Percentiles rank a stretch among this genome's conserved stretches.
Conservation (phyloP, 768 basidiomycete species). For the Tricholoma terreum region DNA sequence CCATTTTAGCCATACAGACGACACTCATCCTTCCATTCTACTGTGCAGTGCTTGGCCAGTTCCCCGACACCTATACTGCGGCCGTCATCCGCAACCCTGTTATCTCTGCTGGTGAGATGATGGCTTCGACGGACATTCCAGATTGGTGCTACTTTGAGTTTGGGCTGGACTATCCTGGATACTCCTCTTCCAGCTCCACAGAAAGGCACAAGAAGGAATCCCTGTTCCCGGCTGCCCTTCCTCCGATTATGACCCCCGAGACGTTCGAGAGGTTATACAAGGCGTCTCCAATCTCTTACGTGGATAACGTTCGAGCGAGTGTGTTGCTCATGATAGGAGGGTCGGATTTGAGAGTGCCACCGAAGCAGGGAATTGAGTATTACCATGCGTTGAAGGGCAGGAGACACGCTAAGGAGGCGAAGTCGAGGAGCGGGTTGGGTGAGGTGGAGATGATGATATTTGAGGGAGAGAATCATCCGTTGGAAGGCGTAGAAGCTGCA, state of each 20-base stretch:
- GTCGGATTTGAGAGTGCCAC: constrained; percentile 59
- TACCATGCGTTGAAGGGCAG: constrained; percentile 63
- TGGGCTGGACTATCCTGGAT: constrained; percentile 40
- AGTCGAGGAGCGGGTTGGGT: constrained; percentile 10
- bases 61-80: constrained; percentile 59
- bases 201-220: constrained; percentile 1
- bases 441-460: constrained; percentile 60
- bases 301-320: constrained; percentile 47
- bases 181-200: constrained; percentile 24
- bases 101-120: constrained; percentile 54
- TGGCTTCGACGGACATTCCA: constrained; percentile 59
- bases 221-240: constrained; percentile 6
- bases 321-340: constrained; percentile 61
- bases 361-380: constrained; percentile 57
- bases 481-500: constrained; percentile 63
- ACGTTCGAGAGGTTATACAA: constrained; percentile 41
- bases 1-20: not conserved
- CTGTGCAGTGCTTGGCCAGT: constrained; percentile 55
- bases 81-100: constrained; percentile 70
- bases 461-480: constrained; percentile 57
- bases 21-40: not conserved
- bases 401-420: not conserved
- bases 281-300: constrained; percentile 55
- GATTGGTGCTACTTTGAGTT: constrained; percentile 62
- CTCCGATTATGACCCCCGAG: constrained; percentile 42